Conservation (phyloP, 257 asterid species). For the Solanum paucissectum region DNA sequence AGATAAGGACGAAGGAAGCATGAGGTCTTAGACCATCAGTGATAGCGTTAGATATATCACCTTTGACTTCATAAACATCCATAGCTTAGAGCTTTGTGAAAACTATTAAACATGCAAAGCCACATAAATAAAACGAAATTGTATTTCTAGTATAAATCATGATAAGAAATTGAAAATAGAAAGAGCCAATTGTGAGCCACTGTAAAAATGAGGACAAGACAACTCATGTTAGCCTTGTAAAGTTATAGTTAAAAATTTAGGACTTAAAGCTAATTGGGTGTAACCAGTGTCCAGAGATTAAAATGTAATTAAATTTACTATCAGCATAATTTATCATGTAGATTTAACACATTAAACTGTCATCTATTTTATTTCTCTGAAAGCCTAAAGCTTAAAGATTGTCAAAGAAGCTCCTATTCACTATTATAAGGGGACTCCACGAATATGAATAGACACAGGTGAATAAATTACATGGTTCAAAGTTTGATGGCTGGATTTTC, state of each 20-base stretch:
- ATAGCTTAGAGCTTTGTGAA: neutral
- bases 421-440: neutral
- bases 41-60: neutral
- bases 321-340: neutral
- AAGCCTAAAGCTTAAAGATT: neutral
- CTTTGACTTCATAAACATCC: neutral
- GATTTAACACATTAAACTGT: neutral
- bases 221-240: neutral
- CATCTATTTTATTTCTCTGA: neutral
- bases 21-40: neutral
- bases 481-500: neutral
- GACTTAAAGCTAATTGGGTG: neutral
- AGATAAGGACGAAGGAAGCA: neutral
- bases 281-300: neutral
- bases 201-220: too few relatives aligned
- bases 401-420: neutral
- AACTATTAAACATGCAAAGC: neutral
- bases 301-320: neutral
- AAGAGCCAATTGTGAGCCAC: neutral
- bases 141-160: neutral
- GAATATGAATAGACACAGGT: neutral
- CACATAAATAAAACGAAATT: neutral
- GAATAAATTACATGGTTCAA: neutral
- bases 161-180: neutral
- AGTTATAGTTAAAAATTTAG: neutral